A percentile compares a stretch with the other conserved stretches of the same genome.
phyloP scores from a whole-genome alignment of 1,284 basidiomycete genomes.

The Melanopsichium pennsylvanicum region DNA sequence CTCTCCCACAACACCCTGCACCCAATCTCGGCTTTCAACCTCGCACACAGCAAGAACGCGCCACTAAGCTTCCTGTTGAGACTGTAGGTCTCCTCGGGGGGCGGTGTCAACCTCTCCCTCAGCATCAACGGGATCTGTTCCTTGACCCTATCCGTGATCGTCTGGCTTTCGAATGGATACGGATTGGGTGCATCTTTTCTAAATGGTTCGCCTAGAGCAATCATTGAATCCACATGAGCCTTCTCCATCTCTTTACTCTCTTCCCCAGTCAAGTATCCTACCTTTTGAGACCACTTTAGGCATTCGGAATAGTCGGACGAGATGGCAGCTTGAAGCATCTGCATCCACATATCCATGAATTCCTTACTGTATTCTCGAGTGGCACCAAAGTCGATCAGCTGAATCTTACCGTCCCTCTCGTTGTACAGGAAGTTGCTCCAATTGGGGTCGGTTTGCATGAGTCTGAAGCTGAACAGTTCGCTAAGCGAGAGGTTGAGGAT shows the following conservation, averaged over 20 bases:
- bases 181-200: conserved; percentile 73
- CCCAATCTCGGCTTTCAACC: conserved; percentile 79
- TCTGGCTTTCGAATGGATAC: conserved; percentile 73
- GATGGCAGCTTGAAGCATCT: conserved; percentile 80
- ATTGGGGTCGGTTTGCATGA: conserved; percentile 99
- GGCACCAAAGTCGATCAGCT: conserved; percentile 95
- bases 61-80: conserved; percentile 94
- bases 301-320: conserved; percentile 76
- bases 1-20: conserved; percentile 71
- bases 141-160: conserved; percentile 78
- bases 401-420: conserved; percentile 70
- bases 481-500: conserved; percentile 86
- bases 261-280: conserved; percentile 89
- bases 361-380: conserved; percentile 83
- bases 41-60: conserved; percentile 87
- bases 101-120: conserved; percentile 84
- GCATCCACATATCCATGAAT: conserved; percentile 90
- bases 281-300: conserved; percentile 76
- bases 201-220: conserved; percentile 79
- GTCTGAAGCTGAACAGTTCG: conserved; percentile 87
- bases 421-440: conserved; percentile 98
- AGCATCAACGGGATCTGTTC: conserved; percentile 90
- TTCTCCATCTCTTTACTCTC: conserved; percentile 89
- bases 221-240: conserved; percentile 86
- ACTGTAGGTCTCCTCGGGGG: conserved; percentile 92